phyloP scores from a whole-genome alignment of 257 asterid genomes.

The Jacaranda mimosifolia region DNA sequence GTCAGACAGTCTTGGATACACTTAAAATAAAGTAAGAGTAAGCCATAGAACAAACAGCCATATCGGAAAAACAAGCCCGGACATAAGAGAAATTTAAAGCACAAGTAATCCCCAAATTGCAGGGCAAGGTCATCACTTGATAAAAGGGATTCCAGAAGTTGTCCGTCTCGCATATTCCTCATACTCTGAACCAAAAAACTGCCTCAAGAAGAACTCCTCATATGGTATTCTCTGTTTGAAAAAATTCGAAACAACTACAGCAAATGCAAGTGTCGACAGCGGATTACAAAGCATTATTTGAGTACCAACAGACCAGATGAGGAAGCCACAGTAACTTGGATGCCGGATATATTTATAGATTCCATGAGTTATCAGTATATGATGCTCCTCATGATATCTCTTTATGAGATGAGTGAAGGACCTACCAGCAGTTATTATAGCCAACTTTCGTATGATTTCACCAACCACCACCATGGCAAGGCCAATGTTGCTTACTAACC shows the following conservation, averaged over 20 bases:
- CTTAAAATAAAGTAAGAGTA: too few species aligned
- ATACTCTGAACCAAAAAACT: constrained; percentile 74
- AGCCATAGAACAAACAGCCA: too few species aligned
- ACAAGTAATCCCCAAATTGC: constrained; percentile 1
- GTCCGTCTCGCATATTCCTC: constrained; percentile 69
- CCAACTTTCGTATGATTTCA: constrained; percentile 78
- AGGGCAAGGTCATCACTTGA: constrained; percentile 53
- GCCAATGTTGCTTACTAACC: constrained; percentile 77
- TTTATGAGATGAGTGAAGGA: constrained; percentile 87
- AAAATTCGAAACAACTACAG: constrained; percentile 78
- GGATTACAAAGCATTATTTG: constrained; percentile 91
- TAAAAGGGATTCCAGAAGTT: constrained; percentile 82
- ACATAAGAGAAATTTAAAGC: neutral
- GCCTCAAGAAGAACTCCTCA: constrained; percentile 87
- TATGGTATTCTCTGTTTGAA: constrained; percentile 74
- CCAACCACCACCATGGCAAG: constrained; percentile 77
- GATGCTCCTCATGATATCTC: constrained; percentile 70
- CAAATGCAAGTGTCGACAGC: constrained; percentile 63
- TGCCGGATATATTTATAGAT: constrained; percentile 68
- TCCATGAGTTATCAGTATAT: constrained; percentile 77
- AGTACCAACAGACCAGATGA: constrained; percentile 70
- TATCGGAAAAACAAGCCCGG: neutral
- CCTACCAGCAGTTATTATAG: constrained; percentile 87
- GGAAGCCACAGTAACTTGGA: constrained; percentile 81
- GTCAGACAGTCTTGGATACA: too few species aligned